phyloP scores from a whole-genome alignment of 2,329 filamentous ascomycete species.

The Exophiala calicioides region DNA sequence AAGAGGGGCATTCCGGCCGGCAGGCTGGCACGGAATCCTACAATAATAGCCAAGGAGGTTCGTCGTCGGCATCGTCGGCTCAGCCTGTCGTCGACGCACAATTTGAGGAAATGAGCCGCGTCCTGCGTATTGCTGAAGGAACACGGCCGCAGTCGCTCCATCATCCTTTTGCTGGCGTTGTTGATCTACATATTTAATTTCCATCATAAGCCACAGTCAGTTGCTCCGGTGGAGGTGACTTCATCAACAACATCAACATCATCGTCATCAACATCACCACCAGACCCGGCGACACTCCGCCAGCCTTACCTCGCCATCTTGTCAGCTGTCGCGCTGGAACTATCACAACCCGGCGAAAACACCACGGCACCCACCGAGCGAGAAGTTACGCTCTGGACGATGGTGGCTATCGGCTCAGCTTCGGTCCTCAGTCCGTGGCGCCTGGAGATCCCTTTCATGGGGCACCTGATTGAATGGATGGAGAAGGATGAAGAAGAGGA shows the following conservation, averaged over 20 bases:
- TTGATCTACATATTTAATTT: constrained; percentile 25
- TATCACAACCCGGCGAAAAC: constrained; percentile 11
- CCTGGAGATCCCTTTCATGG: constrained; percentile 25
- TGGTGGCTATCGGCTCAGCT: constrained; percentile 18
- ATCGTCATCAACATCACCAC: neutral
- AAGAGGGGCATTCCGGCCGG: neutral
- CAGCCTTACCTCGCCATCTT: constrained; percentile 15
- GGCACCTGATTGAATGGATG: constrained; percentile 23
- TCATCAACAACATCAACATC: neutral
- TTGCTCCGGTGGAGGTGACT: neutral
- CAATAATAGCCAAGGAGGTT: no score
- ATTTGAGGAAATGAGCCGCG: constrained; percentile 19
- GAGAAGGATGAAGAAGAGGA: constrained; percentile 10
- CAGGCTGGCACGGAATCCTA: no score
- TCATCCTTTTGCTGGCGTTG: constrained; percentile 19
- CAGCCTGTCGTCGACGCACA: constrained; percentile 4
- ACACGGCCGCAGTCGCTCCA: neutral
- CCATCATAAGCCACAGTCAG: constrained; percentile 15
- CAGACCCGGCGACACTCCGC: constrained; percentile 2
- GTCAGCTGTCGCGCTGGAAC: constrained; percentile 16
- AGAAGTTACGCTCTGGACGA: constrained; percentile 23
- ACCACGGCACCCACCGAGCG: constrained; percentile 12
- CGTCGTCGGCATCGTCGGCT: no score
- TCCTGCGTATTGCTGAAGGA: constrained; percentile 16
- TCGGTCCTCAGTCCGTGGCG: constrained; percentile 23